Base-by-base conservation (phyloP, 2,329 filamentous ascomycete genomes). In the Claviceps humidiphila region DNA sequence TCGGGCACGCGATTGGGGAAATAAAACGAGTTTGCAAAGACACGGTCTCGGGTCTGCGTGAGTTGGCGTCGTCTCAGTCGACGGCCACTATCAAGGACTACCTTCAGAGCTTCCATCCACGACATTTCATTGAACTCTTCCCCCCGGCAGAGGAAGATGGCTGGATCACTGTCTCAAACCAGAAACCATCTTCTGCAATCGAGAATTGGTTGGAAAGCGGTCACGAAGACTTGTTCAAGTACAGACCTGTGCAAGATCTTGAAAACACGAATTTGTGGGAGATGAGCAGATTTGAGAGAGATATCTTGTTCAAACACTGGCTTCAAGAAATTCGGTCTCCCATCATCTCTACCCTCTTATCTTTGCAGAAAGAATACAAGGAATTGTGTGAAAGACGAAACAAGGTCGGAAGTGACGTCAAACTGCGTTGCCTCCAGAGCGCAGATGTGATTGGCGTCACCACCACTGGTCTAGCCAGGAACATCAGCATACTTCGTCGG, bases 381-480 rank as follows among this genome's bases (percentile, higher is more conserved):
- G n/a, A 37, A 38, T 24, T 44, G 11, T n/a, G 9, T 8, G 40
- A 50, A 42, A 8, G 20, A 22, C 49, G 41, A 45, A 34, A 40
- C 20, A 45, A 16, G 30, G 13, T 38, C 17, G 41, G 41, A 26
- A 34, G 20, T 30, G 41, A 50, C 4, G 49, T 50, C 16, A 45
- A 50, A 17, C 42, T 44, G 7, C 41, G 49, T 14, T 44, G 41
- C 20, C 63, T 75, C 1, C 54, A 62, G 2, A 22, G 63, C 14
- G 70, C 72, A 1, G 59, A 72, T 5, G 68, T 84, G 4, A 72
- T 84, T 44, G 80, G 80, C 0, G 65, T 81, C 1, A 84, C 80
- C 0, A 84, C 81, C 0, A 78, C 75, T 0, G 79, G 79, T 0
- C 65, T 84, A 2, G 80, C 81, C 0, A 65, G 67, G 20, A 73